Evolutionary conservation across 108 stramenopile genomes (phyloP).

Genomic region (Aurantiochytrium sp.): DNA sequence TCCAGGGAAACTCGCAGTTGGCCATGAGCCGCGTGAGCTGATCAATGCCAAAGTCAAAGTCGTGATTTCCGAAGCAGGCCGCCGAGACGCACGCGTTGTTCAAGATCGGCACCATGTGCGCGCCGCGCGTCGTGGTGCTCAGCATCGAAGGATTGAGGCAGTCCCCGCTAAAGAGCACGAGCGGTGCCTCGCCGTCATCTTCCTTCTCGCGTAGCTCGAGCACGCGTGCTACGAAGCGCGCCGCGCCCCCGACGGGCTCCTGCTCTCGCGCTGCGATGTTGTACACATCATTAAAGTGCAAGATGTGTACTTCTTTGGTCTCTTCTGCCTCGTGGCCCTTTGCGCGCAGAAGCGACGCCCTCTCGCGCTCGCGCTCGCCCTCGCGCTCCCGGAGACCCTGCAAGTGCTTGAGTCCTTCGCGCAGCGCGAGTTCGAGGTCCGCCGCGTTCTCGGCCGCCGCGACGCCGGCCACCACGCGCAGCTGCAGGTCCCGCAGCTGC

Average conservation of each 20-base stretch:
- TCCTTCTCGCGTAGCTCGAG: neutral
- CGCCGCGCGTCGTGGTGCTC: neutral
- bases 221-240: neutral
- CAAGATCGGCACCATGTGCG: constrained; percentile 8
- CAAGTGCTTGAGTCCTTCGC: neutral
- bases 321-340: neutral
- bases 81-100: neutral
- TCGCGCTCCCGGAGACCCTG: neutral
- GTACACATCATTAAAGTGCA: constrained; percentile 27
- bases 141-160: constrained; percentile 3
- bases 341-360: neutral
- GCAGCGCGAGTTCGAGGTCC: neutral
- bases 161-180: constrained; percentile 23
- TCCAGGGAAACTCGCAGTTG: constrained; percentile 19
- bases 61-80: constrained; percentile 22
- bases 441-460: neutral
- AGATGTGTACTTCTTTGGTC: neutral
- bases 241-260: constrained; percentile 3
- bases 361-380: neutral
- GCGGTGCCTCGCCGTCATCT: neutral
- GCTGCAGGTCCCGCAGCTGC: neutral
- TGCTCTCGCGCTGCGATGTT: neutral
- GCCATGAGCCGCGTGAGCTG: neutral
- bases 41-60: constrained; percentile 21
- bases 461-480: neutral